These are phyloP conservation scores for Saccharomyces hybrid DNA, from an alignment of 1,139 yeast species.

Conservation along the genomic window DNA sequence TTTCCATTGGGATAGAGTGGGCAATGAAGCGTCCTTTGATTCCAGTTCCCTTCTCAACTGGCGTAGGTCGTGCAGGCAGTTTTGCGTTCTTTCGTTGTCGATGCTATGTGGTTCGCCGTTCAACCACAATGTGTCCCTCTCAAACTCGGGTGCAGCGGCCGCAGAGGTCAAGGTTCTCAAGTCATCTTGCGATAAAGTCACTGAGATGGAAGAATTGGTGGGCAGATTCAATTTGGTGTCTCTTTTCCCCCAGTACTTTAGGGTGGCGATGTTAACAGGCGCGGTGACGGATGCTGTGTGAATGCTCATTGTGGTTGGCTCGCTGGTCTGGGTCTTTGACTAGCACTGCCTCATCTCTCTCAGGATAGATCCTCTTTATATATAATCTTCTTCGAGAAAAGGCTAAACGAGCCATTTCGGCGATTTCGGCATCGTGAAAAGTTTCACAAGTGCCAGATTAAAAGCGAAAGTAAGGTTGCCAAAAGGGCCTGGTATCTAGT, in stretches of 20 bases:
- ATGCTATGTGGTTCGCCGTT: constrained; percentile 70
- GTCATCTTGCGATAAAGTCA: constrained; percentile 84
- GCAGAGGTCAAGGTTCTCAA: constrained; percentile 87
- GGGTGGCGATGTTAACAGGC: constrained; percentile 94
- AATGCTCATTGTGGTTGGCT: constrained; percentile 21
- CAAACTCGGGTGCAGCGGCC: constrained; percentile 52
- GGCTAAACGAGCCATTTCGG: constrained; percentile 1
- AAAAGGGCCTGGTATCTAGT: background rate
- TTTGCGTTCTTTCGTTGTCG: constrained; percentile 62
- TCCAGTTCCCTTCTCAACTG: constrained; percentile 54
- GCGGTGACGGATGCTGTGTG: constrained; percentile 83
- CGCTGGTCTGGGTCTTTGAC: background rate
- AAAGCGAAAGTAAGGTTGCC: background rate
- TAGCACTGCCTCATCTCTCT: background rate
- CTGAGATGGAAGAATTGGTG: constrained; percentile 90
- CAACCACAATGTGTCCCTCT: constrained; percentile 67
- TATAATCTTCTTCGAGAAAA: background rate
- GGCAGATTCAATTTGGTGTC: constrained; percentile 83
- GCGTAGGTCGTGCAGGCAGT: constrained; percentile 73
- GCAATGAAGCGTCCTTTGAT: constrained; percentile 40
- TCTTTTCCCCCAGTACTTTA: constrained; percentile 98
- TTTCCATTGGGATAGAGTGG: constrained; percentile 55
- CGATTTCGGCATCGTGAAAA: constrained; percentile 1
- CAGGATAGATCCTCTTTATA: background rate
- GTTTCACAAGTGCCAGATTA: background rate